Conservation (phyloP, 2,329 filamentous ascomycete species). For the Chaetomium sp. region DNA sequence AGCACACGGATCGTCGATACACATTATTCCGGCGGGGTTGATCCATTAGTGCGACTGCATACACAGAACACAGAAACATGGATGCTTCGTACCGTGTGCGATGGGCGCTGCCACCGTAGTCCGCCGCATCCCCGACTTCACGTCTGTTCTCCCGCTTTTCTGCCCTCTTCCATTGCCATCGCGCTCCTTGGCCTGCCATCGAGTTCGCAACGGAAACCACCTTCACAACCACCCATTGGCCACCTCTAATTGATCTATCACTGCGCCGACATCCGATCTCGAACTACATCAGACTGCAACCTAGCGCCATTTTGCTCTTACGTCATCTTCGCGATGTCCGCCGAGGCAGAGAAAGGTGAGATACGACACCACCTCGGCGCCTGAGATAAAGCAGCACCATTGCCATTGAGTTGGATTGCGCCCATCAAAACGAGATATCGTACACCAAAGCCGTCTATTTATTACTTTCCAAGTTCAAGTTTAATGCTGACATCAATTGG, state of each 20-base stretch:
- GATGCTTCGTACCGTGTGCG: constrained; percentile 26
- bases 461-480: neutral
- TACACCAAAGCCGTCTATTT: neutral
- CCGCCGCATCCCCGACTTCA: constrained; percentile 23
- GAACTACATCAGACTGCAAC: neutral
- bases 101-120: constrained; percentile 22
- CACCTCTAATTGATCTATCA: neutral
- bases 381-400: neutral
- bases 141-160: constrained; percentile 23
- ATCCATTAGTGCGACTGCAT: constrained; percentile 33
- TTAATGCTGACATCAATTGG: constrained; percentile 9
- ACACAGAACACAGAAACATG: neutral
- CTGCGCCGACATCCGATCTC: constrained; percentile 7
- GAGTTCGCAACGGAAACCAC: neutral
- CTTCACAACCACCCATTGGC: neutral
- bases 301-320: constrained; percentile 26
- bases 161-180: constrained; percentile 12
- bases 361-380: constrained; percentile 10
- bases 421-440: neutral
- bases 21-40: constrained; percentile 18
- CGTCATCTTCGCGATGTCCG: constrained; percentile 38
- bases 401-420: neutral
- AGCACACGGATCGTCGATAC: neutral
- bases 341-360: constrained; percentile 35
- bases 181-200: constrained; percentile 1